Conservation (phyloP, 371 early-diverging fungal genomes). For the Catenaria anguillulae region DNA sequence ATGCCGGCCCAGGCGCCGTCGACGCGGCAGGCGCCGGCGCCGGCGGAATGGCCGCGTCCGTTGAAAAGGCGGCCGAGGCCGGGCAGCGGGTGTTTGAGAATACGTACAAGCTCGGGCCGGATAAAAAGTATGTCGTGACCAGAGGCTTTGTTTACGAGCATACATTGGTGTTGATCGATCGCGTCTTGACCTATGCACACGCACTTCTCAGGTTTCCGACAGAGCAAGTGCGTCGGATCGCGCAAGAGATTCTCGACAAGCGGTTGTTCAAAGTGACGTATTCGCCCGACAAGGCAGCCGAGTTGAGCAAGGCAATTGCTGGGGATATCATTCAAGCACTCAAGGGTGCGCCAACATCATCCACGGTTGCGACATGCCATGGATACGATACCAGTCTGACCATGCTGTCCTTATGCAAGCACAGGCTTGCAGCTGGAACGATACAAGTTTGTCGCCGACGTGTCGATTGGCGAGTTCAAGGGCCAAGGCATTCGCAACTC, state of each 20-base stretch:
- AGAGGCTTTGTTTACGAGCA: background rate
- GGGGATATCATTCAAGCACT: slow-evolving; percentile 28
- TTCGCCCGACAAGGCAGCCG: slow-evolving; percentile 22
- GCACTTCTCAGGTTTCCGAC: slow-evolving; percentile 28
- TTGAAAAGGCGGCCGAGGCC: slow-evolving; percentile 5
- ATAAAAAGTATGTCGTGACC: slow-evolving; percentile 20
- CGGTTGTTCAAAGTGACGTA: slow-evolving; percentile 30
- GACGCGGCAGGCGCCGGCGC: too few relatives aligned
- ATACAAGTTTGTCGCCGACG: slow-evolving; percentile 36
- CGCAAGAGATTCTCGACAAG: slow-evolving; percentile 21
- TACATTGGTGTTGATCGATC: too few relatives aligned
- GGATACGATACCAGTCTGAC: too few relatives aligned
- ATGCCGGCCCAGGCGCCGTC: too few relatives aligned
- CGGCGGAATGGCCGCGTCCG: background rate
- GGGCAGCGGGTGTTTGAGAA: slow-evolving; percentile 27
- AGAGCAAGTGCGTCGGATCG: slow-evolving; percentile 19
- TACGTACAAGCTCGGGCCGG: slow-evolving; percentile 33
- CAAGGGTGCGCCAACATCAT: slow-evolving; percentile 23
- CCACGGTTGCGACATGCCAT: background rate
- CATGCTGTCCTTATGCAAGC: slow-evolving; percentile 7
- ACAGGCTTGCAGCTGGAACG: slow-evolving; percentile 30
- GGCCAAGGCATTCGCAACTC: slow-evolving; percentile 36
- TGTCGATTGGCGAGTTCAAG: slow-evolving; percentile 33
- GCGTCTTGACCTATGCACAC: too few relatives aligned
- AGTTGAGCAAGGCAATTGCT: slow-evolving; percentile 22